Base-by-base conservation (phyloP, 306 rosid genomes). In the Vicia sativa region DNA sequence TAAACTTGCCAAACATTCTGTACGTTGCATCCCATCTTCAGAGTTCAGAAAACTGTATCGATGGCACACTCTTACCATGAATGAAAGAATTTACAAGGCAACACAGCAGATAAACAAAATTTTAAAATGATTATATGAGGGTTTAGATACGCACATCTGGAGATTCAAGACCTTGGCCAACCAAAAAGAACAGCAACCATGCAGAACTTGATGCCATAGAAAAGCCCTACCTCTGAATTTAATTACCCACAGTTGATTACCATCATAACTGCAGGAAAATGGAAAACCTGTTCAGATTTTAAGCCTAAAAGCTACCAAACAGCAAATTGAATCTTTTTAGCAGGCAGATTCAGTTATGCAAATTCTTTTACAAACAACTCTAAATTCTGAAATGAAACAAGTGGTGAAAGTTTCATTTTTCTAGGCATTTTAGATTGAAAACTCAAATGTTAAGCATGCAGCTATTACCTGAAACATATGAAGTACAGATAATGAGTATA, bases 201-300 rank as follows among this genome's bases (percentile, higher is more conserved):
- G 88, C 96, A 90, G 92, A 57, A 92, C 91, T 75, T 92, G 98
- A 77, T 92, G 98, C 98, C 98, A 92, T 7, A 92, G 87, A 82
- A 92, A 92, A 49, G 98, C 98, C 63, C 87, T 86, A 6, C 98
- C 98, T 80, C 73, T 86, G 67, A 92, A 83, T 76, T 78, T 80
- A 61, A 92, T 77, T 67, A 71, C 86, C 95, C 92, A 87, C 43
- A 92, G 95, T 80, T 77, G 89, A 72, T 85, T 77, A 26, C 58
- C 85, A 53, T 81, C 82, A 80, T 78, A 86, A 86, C 98, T 92
- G 87, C 74, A 71, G 78, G 70, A 41, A 65, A 68, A 68, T 19
- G 59, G 29, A 59, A 45, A 61, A 68, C 39, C 12, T 58, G 64
- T 29, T 68, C 58, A 52, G 56, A 59, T 37, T 34, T 65, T 14